Percentiles rank a stretch among this genome's conserved stretches.
Evolutionary conservation across 1,139 yeast species (phyloP).

Genomic region (Blastobotrys indianensis): DNA sequence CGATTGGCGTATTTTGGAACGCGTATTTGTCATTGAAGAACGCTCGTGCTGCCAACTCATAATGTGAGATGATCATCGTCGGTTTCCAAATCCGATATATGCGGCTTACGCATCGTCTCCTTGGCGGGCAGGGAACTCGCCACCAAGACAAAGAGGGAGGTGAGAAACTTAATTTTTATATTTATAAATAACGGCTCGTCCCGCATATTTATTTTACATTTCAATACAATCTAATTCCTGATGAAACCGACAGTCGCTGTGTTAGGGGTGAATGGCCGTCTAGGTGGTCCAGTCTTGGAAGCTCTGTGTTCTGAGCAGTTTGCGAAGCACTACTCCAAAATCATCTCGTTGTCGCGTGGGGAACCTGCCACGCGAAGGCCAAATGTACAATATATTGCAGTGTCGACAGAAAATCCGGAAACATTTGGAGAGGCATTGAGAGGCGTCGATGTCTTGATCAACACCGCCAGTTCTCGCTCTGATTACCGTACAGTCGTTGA

Average conservation of each 20-base stretch:
- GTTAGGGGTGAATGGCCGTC: slow-evolving; percentile 47
- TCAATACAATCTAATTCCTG: too few species aligned
- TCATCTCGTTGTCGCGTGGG: slow-evolving; percentile 46
- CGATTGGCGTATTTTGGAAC: slow-evolving; percentile 89
- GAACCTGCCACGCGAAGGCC: slow-evolving; percentile 34
- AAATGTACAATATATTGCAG: slow-evolving; percentile 20
- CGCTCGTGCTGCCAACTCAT: slow-evolving; percentile 21
- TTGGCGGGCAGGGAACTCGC: too few species aligned
- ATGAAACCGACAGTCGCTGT: slow-evolving; percentile 38
- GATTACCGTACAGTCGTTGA: slow-evolving; percentile 28
- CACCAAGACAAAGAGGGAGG: too few species aligned
- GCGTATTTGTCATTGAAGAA: slow-evolving; percentile 81
- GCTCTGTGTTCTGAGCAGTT: slow-evolving; percentile 43
- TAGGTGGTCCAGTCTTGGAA: slow-evolving; percentile 45
- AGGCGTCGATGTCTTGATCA: slow-evolving; percentile 49
- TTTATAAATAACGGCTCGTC: too few species aligned
- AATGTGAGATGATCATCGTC: too few species aligned
- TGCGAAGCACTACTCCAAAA: slow-evolving; percentile 38
- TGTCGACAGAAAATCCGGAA: slow-evolving; percentile 8
- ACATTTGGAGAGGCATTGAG: slow-evolving; percentile 36
- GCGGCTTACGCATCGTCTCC: too few species aligned
- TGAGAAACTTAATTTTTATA: too few species aligned
- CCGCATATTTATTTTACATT: too few species aligned
- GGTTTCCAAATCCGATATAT: too few species aligned
- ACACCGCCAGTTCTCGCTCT: slow-evolving; percentile 28